Base-by-base conservation (phyloP, 1,284 basidiomycete species). In the Schizophyllum commune region DNA sequence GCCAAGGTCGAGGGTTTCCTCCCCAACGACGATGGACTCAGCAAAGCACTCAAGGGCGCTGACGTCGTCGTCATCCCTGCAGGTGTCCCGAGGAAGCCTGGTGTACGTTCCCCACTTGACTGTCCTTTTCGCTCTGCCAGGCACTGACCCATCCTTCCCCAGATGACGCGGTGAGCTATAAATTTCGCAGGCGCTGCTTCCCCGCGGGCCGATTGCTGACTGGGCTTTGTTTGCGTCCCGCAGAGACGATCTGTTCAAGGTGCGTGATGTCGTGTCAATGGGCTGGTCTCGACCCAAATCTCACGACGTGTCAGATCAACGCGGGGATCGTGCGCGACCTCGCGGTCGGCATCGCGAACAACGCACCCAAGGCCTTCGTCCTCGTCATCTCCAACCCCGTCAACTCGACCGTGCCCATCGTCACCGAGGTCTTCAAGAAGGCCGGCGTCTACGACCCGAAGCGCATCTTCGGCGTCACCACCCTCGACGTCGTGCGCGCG, bases 361-460 rank as follows among this genome's bases (percentile, higher is more conserved):
- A 80, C 65, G 85, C 88, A 59, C 97, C 97, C 69, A 96, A 96
- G 74, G 96, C 97, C 11, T 91, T 92, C 68, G 85, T 99, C 60
- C 86, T 96, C 58, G 94, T 98, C 69, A 98, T 98, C 74, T 96
- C 96, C 63, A 96, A 96, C 80, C 94, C 94, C 53, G 94, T 96
- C 71, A 95, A 96, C 83, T 98, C 96, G 57, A 98, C 96, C 53
- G 97, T 99, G 58, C 97, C 96, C 63, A 94, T 99, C 72, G 94
- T 95, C 59, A 94, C 88, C 56, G 95, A 98, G 76, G 89, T 96
- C 53, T 86, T 96, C 82, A 98, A 97, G 86, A 90, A 94, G 77
- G 84, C 89, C 68, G 89, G 88, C 58, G 89, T 94, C 58, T 98
- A 92, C 73, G 88, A 99, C 75, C 90, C 94, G 66, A 96, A 91